phyloP scores from a whole-genome alignment of 2,329 filamentous ascomycete species.

The Cercospora sp. region DNA sequence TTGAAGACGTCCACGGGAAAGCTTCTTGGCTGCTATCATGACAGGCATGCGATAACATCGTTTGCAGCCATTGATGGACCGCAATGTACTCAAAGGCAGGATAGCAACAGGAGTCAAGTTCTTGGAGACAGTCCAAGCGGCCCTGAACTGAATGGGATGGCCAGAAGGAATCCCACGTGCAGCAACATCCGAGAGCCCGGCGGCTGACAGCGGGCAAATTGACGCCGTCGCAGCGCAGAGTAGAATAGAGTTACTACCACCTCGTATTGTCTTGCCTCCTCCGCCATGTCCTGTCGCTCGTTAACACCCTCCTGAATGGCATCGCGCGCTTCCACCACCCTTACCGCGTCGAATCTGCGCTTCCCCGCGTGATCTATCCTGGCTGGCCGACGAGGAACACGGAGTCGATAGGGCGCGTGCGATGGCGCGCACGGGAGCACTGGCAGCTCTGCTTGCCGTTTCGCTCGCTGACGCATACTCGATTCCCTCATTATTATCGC shows the following conservation, averaged over 20 bases:
- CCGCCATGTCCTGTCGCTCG: not conserved
- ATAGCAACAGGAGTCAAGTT: not conserved
- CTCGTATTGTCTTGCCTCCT: not conserved
- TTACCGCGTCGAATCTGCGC: not conserved
- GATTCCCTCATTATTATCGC: conserved; percentile 11
- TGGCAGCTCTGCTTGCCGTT: conserved; percentile 11
- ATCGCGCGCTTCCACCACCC: not conserved
- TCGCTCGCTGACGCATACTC: conserved; percentile 11
- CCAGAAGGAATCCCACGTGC: not conserved
- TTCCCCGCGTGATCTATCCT: not conserved
- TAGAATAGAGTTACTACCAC: not conserved
- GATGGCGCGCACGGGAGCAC: not conserved
- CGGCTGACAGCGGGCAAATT: not conserved
- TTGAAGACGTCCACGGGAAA: not conserved
- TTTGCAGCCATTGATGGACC: not conserved
- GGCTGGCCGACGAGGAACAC: not conserved
- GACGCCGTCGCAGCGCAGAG: not conserved
- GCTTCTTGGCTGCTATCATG: not conserved
- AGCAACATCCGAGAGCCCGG: not conserved
- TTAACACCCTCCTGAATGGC: not conserved
- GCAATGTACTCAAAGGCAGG: not conserved
- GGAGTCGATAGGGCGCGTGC: not conserved
- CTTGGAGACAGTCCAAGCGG: not conserved
- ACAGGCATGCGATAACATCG: not conserved
- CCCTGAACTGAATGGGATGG: not conserved